Evolutionary conservation across 345 rosid genomes (phyloP).

Genomic region (Eucalyptus sideroxylon): DNA sequence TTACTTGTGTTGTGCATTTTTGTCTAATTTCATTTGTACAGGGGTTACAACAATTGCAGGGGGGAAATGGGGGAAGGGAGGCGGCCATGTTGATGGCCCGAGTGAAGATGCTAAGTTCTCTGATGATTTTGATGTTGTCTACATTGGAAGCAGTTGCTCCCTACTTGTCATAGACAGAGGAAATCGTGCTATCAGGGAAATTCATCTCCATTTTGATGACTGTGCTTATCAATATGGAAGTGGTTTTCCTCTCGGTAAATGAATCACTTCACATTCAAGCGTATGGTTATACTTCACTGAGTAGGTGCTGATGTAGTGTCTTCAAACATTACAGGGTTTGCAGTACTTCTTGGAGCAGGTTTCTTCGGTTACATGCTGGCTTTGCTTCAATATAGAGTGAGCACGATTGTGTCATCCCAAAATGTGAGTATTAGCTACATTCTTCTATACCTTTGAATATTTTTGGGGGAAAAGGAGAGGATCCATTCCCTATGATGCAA

Average conservation of each 20-base stretch:
- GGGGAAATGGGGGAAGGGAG: slow-evolving; percentile 68
- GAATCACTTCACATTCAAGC: neutral
- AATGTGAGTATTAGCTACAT: slow-evolving; percentile 25
- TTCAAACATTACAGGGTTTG: slow-evolving; percentile 56
- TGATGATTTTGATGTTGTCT: slow-evolving; percentile 89
- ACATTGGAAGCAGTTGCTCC: slow-evolving; percentile 96
- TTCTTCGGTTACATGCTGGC: slow-evolving; percentile 96
- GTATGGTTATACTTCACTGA: neutral
- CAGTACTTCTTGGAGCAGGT: slow-evolving; percentile 93
- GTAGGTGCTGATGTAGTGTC: neutral
- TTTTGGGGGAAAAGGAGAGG: neutral
- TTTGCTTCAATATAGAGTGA: slow-evolving; percentile 71
- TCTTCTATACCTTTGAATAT: neutral
- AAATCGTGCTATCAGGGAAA: slow-evolving; percentile 86
- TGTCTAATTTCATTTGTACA: slow-evolving; percentile 9
- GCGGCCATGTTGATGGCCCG: slow-evolving; percentile 93
- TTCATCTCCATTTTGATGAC: slow-evolving; percentile 95
- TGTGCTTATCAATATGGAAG: slow-evolving; percentile 97
- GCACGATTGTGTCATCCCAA: slow-evolving; percentile 56
- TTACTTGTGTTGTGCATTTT: neutral
- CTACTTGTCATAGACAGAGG: slow-evolving; percentile 93
- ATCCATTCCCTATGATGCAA: neutral
- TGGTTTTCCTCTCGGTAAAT: slow-evolving; percentile 83
- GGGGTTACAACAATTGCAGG: slow-evolving; percentile 99
- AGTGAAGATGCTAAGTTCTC: slow-evolving; percentile 98